Base-by-base conservation (phyloP, 495 filamentous ascomycete species). In the Penicillium malachiteum region DNA sequence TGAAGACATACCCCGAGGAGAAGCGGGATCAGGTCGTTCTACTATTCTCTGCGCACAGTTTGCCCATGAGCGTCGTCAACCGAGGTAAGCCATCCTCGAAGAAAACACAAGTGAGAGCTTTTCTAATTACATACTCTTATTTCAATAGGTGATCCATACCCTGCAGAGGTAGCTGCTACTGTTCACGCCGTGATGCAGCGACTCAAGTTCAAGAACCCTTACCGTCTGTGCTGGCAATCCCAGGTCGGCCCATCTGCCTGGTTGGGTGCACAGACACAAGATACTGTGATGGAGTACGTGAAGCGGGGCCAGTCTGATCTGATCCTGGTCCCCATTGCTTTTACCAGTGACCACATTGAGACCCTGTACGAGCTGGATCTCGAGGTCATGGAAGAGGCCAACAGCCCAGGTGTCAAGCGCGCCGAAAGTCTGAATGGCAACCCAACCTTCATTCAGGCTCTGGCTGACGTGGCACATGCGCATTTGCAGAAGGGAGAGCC, bases 301-400 rank as follows among this genome's bases (percentile, higher is more conserved):
- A 84, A 88, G 64, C 91, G 94, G 67, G 93, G 92, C 2, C 88
- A 96, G 66, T 93, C 87, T 31, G 90, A 99, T 64, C 76, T 99
- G 31, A 78, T 97, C 7, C 79, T 99, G 3, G 91, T 99, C 55
- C 95, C 95, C 1, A 94, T 99, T 54, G 95, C 95, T 9, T 99
- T 99, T 66, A 99, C 95, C 1, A 94, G 89, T 48, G 95, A 99
- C 63, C 95, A 99, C 64, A 99, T 99, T 60, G 95, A 99, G 72
- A 99, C 95, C 2, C 79, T 99, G 2, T 96, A 87, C 67, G 95
- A 99, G 75, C 78, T 99, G 45, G 95, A 99, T 66, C 80, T 92
- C 56, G 95, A 99, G 70, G 89, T 99, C 35, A 97, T 97, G 65
- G 87, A 91, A 33, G 92, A 96, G 63, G 88, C 88, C 5, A 89